Conservation (phyloP, 2,329 filamentous ascomycete species). For the Coniochaeta sp. region DNA sequence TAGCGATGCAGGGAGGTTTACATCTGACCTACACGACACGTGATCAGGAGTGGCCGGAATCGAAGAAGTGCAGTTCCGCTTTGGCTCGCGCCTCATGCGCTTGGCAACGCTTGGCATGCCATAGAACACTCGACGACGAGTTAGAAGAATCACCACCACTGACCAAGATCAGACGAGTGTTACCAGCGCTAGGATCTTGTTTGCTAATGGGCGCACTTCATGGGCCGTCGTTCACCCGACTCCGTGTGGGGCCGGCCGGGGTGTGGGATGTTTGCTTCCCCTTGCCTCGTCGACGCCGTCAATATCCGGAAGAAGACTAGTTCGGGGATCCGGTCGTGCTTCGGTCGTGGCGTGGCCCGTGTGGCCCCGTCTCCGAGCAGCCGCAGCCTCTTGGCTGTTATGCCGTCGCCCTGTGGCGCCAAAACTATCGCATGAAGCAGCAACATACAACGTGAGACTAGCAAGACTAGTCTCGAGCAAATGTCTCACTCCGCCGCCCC, state of each 20-base stretch:
- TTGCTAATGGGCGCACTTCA: background rate
- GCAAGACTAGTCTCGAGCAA: background rate
- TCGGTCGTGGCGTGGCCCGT: background rate
- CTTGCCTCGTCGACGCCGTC: background rate
- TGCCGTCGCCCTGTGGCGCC: background rate
- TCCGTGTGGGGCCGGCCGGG: no score
- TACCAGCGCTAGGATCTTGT: background rate
- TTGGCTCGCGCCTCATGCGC: no score
- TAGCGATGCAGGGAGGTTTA: no score
- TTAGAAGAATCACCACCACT: background rate
- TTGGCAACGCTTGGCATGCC: no score
- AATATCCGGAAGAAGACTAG: background rate
- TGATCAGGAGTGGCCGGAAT: no score
- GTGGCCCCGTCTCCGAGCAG: no score
- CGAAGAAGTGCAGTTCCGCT: no score
- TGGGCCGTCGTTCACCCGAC: background rate
- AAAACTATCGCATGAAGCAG: no score
- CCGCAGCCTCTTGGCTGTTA: background rate
- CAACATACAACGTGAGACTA: background rate
- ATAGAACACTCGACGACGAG: no score
- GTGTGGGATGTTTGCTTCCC: background rate
- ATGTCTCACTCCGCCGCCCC: background rate
- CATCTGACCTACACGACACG: no score
- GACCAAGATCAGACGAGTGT: background rate
- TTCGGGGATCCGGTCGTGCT: background rate